These are phyloP conservation scores for Tricholoma terreum DNA, from an alignment of 768 basidiomycete species.

Conservation along the genomic window DNA sequence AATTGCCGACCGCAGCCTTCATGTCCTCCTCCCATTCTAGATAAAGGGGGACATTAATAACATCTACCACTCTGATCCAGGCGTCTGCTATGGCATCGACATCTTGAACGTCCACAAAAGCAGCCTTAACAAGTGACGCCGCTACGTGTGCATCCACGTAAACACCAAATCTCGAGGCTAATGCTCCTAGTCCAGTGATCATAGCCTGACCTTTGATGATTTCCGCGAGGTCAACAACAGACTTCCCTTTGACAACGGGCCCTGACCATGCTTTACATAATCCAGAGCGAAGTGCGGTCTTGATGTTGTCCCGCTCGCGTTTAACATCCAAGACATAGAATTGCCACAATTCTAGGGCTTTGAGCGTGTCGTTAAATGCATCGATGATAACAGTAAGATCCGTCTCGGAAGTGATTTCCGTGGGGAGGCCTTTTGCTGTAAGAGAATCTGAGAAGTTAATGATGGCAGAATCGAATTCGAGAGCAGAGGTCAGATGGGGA, in stretches of 20 bases:
- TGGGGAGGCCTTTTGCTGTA: slow-evolving; percentile 66
- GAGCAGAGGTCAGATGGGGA: slow-evolving; percentile 88
- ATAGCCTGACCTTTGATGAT: slow-evolving; percentile 52
- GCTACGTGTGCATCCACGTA: slow-evolving; percentile 60
- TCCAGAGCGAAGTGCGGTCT: slow-evolving; percentile 47
- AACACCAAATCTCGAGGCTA: slow-evolving; percentile 67
- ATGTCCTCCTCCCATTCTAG: slow-evolving; percentile 83
- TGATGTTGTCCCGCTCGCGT: slow-evolving; percentile 58
- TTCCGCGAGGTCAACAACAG: slow-evolving; percentile 61
- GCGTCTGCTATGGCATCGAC: slow-evolving; percentile 57
- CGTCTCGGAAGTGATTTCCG: slow-evolving; percentile 52
- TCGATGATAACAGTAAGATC: slow-evolving; percentile 69
- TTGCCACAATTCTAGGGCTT: slow-evolving; percentile 80
- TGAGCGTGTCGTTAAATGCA: slow-evolving; percentile 60
- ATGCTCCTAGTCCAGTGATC: slow-evolving; percentile 56
- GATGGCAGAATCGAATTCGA: slow-evolving; percentile 88
- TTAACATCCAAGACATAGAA: slow-evolving; percentile 86
- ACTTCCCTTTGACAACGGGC: slow-evolving; percentile 53
- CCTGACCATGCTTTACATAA: slow-evolving; percentile 60
- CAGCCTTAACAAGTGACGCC: slow-evolving; percentile 73
- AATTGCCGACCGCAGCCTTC: slow-evolving; percentile 66
- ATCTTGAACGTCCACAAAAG: slow-evolving; percentile 48
- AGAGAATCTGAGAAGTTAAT: slow-evolving; percentile 75
- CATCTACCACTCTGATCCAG: slow-evolving; percentile 79
- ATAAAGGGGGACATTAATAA: slow-evolving; percentile 87